Base-by-base conservation (phyloP, 2,329 filamentous ascomycete species). In the Dryadomyces sulphureus region DNA sequence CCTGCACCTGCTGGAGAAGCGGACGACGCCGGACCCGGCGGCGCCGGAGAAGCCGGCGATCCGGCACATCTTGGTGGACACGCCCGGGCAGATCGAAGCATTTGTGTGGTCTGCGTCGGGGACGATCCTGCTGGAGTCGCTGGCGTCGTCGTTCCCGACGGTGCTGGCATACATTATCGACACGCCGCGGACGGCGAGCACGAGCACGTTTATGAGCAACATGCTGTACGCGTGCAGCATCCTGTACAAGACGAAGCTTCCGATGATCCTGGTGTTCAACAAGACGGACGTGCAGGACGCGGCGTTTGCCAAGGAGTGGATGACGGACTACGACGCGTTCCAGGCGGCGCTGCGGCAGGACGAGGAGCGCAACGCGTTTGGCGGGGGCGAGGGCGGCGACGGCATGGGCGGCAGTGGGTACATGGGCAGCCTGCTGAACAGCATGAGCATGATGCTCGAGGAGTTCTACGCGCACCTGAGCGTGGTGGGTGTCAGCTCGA, bases 141-240 rank as follows among this genome's bases (percentile, higher is more conserved):
- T 98, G 43, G 92, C 93, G 0, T 92, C 85, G 4, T 88, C 84
- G 1, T 96, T 98, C 60, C 92, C 93, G 1, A 98, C 93, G 0
- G 87, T 98, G 36, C 87, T 98, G 55, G 92, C 92, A 47, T 98
- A 96, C 65, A 77, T 98, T 49, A 94, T 98, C 62, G 92, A 98
- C 64, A 98, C 92, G 2, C 92, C 93, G 4, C 80, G 92, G 45
- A 94, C 89, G 14, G 79, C 84, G 32, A 94, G 87, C 35, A 96
- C 92, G 0, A 89, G 84, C 52, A 98, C 92, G 0, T 98, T 98
- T 65, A 98, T 98, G 92, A 93, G 85, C 61, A 98, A 98, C 66
- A 98, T 98, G 92, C 79, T 98, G 38, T 98, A 98, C 63, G 92
- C 92, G 20, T 96, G 92, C 71, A 94, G 85, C 49, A 98, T 98